Base-by-base conservation (phyloP, 2,329 filamentous ascomycete species). In the Clarireedia hainanense region DNA sequence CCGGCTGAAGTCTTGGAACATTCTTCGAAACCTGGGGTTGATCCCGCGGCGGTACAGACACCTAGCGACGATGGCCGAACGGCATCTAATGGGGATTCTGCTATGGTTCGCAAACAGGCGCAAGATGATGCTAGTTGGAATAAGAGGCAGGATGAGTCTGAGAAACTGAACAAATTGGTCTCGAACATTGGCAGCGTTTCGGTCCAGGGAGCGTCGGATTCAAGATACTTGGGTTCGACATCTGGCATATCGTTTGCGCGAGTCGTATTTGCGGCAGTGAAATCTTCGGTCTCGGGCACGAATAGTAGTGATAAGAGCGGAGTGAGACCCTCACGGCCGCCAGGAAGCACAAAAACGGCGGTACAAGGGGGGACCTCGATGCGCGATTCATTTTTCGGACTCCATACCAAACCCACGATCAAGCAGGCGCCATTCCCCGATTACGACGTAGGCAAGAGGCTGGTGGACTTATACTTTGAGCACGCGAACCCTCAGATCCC, bases 401-500 rank as follows among this genome's bases (percentile, higher is more conserved):
- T 97, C 46, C 91, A 96, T 64, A 95, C 89, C 2, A 91, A 88
- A 64, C 90, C 91, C 1, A 90, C 85, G 15, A 94, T 96, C 68
- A 85, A 88, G 59, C 88, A 88, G 46, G 91, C 91, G 0, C 79
- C 84, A 0, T 96, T 97, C 64, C 94, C 94, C 0, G 83, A 88
- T 60, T 83, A 81, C 60, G 82, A 88, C 34, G 76, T 96, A 2
- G 92, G 85, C 0, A 72, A 80, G 54, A 81, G 83, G 58, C 78
- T 97, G 17, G 85, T 89, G 39, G 81, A 84, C 54, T 79, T 96
- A 39, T 97, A 96, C 70, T 97, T 97, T 70, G 90, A 96, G 72
- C 89, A 96, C 69, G 90, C 92, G 1, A 97, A 97, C 69, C 91
- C 92, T 4, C 92, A 97, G 71, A 95, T 96, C 61, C 92, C 92